Evolutionary conservation across 495 filamentous ascomycete genomes (phyloP).

Genomic region (Tuber aestivum): DNA sequence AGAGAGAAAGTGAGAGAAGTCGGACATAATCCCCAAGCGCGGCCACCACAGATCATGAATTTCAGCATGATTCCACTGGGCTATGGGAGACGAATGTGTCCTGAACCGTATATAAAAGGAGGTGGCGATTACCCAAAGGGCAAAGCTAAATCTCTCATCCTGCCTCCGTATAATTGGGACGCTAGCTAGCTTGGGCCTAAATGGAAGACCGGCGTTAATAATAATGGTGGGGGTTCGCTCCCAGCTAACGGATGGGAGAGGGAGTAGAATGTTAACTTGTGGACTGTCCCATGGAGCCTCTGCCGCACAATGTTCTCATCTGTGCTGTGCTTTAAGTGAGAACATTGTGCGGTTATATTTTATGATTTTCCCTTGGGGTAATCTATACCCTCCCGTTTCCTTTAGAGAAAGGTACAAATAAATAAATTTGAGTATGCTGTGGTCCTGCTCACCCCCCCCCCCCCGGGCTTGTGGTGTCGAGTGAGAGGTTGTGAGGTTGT

Average conservation of each 20-base stretch:
- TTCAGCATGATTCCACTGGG: neutral
- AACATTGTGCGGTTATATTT: neutral
- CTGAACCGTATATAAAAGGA: no score
- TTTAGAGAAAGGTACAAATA: no score
- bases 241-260: no score
- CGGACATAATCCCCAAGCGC: neutral
- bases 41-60: neutral
- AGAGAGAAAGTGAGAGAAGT: neutral
- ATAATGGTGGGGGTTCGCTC: no score
- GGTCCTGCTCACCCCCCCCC: neutral
- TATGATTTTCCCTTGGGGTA: neutral
- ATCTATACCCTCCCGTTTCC: neutral
- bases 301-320: no score
- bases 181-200: no score
- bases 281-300: neutral
- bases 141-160: neutral
- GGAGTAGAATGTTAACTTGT: no score
- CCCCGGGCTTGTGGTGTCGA: neutral
- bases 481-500: neutral
- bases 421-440: neutral
- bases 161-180: neutral
- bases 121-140: neutral
- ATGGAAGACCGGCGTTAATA: no score
- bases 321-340: no score
- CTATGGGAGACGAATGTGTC: neutral